These are phyloP conservation scores for Theileria parva DNA, from an alignment of 169 alveolate species.

Conservation along the genomic window DNA sequence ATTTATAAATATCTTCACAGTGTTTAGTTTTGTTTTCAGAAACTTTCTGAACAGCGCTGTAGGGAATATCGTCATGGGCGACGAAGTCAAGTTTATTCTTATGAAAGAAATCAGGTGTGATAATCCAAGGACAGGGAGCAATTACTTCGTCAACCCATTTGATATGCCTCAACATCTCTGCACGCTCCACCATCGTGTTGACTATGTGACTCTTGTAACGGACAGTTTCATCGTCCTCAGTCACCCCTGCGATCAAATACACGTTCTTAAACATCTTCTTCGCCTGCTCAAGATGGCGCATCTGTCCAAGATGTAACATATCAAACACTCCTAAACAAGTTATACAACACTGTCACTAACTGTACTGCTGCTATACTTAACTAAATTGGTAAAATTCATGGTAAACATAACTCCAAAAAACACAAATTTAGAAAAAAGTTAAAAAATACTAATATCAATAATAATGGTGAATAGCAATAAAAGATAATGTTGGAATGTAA, in stretches of 20 bases:
- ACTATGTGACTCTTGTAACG: slow-evolving; percentile 92
- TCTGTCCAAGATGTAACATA: slow-evolving; percentile 95
- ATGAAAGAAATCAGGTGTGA: slow-evolving; percentile 87
- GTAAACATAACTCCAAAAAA: too few relatives aligned
- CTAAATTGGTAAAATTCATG: too few relatives aligned
- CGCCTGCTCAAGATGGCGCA: slow-evolving; percentile 94
- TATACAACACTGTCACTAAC: neutral
- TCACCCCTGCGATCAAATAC: slow-evolving; percentile 93
- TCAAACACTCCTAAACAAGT: slow-evolving; percentile 90
- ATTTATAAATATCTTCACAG: slow-evolving; percentile 87
- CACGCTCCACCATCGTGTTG: slow-evolving; percentile 90
- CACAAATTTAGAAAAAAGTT: too few relatives aligned
- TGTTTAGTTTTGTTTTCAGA: slow-evolving; percentile 64
- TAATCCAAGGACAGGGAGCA: slow-evolving; percentile 96
- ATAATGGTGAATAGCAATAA: neutral
- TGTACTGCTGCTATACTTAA: too few relatives aligned
- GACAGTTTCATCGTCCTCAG: slow-evolving; percentile 93
- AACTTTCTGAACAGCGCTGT: slow-evolving; percentile 78
- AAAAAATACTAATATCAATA: too few relatives aligned
- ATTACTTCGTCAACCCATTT: slow-evolving; percentile 97
- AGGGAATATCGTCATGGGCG: slow-evolving; percentile 94
- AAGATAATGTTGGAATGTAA: too few relatives aligned
- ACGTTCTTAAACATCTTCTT: slow-evolving; percentile 91
- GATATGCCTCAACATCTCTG: slow-evolving; percentile 91
- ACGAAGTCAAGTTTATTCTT: slow-evolving; percentile 89